Conservation (phyloP, 257 asterid genomes). For the Perilla frutescens region DNA sequence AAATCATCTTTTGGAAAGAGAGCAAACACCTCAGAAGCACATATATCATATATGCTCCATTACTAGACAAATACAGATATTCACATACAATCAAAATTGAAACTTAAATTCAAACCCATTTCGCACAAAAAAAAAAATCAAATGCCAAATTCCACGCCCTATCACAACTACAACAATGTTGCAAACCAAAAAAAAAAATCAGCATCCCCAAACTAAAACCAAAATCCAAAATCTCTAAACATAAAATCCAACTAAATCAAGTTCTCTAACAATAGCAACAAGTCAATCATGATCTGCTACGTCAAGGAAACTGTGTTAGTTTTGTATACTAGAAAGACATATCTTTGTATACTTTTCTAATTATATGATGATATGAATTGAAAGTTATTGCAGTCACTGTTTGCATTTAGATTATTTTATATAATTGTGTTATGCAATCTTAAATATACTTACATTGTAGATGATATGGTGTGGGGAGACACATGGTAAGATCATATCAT, state of each 20-base stretch:
- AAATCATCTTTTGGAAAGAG: not conserved
- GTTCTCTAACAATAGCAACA: slow-evolving; percentile 6
- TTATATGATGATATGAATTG: no score
- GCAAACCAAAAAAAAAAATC: slow-evolving; percentile 25
- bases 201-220: slow-evolving; percentile 18
- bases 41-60: not conserved
- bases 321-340: no score
- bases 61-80: not conserved
- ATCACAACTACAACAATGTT: slow-evolving; percentile 9
- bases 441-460: no score
- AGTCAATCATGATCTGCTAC: slow-evolving; percentile 32
- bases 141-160: slow-evolving; percentile 25
- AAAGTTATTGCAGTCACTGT: no score
- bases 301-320: not conserved
- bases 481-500: no score
- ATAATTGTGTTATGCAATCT: no score
- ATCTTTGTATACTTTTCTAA: no score
- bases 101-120: slow-evolving; percentile 17
- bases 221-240: not conserved
- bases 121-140: slow-evolving; percentile 1
- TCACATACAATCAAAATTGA: not conserved
- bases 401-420: no score
- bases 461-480: no score
- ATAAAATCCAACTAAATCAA: slow-evolving; percentile 30
- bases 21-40: slow-evolving; percentile 9